phyloP scores from a whole-genome alignment of 116 monocot genomes.

The Cymodocea nodosa region DNA sequence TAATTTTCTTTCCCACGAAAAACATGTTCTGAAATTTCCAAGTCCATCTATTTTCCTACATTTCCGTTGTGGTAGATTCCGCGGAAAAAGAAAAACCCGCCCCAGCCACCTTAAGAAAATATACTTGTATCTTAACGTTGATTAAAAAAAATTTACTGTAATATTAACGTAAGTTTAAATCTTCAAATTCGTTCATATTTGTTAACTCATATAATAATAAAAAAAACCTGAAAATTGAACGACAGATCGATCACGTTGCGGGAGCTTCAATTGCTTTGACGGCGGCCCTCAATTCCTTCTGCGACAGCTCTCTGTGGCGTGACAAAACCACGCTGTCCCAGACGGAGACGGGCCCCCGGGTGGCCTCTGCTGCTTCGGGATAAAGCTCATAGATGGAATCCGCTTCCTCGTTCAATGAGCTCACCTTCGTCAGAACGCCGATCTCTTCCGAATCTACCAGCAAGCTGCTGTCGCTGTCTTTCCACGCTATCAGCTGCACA shows the following conservation, averaged over 20 bases:
- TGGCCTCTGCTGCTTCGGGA: not conserved
- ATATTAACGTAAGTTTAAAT: no score
- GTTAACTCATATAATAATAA: no score
- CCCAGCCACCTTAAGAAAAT: no score
- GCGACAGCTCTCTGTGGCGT: constrained; percentile 20
- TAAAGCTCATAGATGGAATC: constrained; percentile 54
- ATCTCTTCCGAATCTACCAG: constrained; percentile 52
- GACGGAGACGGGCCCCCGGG: constrained; percentile 16
- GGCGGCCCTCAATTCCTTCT: constrained; percentile 37
- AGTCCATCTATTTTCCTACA: no score
- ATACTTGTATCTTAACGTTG: no score
- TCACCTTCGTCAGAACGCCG: constrained; percentile 33
- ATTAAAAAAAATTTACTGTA: no score
- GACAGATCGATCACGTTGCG: constrained; percentile 5
- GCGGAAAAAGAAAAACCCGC: no score
- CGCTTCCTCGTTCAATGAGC: constrained; percentile 56
- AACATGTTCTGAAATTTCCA: no score
- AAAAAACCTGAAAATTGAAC: no score
- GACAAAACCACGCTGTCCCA: constrained; percentile 46
- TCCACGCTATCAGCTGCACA: constrained; percentile 81
- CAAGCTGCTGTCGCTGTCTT: constrained; percentile 45
- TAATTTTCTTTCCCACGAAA: no score
- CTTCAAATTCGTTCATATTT: no score
- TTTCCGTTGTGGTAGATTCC: no score
- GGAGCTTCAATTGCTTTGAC: constrained; percentile 23